Evolutionary conservation across 2,329 filamentous ascomycete genomes (phyloP).

Genomic region (Passalora sequoiae): DNA sequence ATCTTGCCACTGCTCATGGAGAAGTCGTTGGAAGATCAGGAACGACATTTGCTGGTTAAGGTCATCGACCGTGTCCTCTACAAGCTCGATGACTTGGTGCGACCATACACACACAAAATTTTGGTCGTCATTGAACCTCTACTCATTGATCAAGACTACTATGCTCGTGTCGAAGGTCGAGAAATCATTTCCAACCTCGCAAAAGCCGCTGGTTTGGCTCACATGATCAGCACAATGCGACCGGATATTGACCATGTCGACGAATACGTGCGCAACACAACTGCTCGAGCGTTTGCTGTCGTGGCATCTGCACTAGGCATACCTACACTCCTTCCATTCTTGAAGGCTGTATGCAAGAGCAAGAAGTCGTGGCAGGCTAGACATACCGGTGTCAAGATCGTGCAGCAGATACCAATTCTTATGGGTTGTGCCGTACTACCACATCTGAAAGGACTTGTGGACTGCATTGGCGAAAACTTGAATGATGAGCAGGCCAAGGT

Average conservation of each 20-base stretch:
- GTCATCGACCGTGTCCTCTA: conserved; percentile 98
- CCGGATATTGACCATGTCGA: conserved; percentile 98
- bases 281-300: conserved; percentile 91
- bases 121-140: conserved; percentile 98
- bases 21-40: conserved; percentile 94
- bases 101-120: conserved; percentile 97
- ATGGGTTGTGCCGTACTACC: conserved; percentile 97
- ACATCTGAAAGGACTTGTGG: conserved; percentile 90
- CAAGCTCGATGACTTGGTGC: conserved; percentile 93
- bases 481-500: conserved; percentile 99
- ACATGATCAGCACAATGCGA: conserved; percentile 99
- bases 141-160: conserved; percentile 98
- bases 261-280: conserved; percentile 97
- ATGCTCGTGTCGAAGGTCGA: conserved; percentile 93
- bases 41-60: conserved; percentile 96
- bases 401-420: conserved; percentile 96
- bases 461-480: conserved; percentile 91
- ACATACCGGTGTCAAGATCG: conserved; percentile 97
- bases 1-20: conserved; percentile 97
- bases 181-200: conserved; percentile 98
- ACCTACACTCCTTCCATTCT: conserved; percentile 86
- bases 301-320: conserved; percentile 95
- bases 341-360: conserved; percentile 90
- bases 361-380: conserved; percentile 99
- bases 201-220: conserved; percentile 92